These are phyloP conservation scores for Exophiala phaeomuriformis DNA, from an alignment of 2,329 filamentous ascomycete genomes.

Conservation along the genomic window DNA sequence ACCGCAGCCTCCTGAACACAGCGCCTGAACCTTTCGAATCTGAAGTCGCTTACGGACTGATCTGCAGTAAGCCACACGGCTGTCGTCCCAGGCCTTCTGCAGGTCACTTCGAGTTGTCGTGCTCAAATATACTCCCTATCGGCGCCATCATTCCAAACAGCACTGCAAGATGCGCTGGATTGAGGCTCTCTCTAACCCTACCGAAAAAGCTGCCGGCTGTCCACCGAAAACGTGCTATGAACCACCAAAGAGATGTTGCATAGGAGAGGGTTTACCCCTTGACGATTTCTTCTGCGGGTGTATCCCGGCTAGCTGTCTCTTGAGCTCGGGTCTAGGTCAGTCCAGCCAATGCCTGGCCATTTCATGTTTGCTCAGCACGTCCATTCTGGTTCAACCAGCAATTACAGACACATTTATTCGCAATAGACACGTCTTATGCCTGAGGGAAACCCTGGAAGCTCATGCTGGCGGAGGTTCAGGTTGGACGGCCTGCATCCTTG, in stretches of 20 bases:
- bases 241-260: background rate
- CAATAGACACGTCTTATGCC: background rate
- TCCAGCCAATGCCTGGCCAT: conserved; percentile 5
- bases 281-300: background rate
- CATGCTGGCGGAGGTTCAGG: background rate
- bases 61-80: conserved; percentile 6
- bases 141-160: background rate
- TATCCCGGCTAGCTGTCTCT: conserved; percentile 6
- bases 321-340: background rate
- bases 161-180: background rate
- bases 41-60: background rate
- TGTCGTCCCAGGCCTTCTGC: background rate
- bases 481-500: background rate
- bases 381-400: conserved; percentile 4
- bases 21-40: background rate
- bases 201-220: background rate
- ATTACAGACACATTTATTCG: background rate
- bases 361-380: conserved; percentile 11
- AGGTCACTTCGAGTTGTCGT: background rate
- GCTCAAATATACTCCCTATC: conserved; percentile 1
- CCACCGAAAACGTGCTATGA: background rate
- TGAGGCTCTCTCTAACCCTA: background rate
- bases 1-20: conserved; percentile 7
- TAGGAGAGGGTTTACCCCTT: background rate
- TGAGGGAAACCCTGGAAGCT: background rate